Evolutionary conservation across 768 basidiomycete species (phyloP), one percentile per base, ranked within the genome.

Genomic region (Pleurotus salmoneostramineus): DNA sequence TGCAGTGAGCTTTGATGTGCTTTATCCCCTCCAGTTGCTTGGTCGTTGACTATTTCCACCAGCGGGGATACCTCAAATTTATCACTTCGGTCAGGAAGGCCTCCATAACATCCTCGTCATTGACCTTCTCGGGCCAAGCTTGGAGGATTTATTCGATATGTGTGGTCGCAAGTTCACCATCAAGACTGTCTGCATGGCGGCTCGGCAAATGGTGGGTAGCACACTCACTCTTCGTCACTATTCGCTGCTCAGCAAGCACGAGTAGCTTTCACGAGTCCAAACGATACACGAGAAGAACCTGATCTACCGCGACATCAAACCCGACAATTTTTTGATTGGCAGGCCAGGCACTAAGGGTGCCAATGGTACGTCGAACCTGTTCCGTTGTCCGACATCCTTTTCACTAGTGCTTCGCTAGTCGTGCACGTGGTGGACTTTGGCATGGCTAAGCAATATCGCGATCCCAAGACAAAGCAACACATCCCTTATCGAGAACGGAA

Each of bases 221-320:
- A 12, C 14, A 10, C 31, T 42, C n/a, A n/a, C 15, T 54, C 35
- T 32, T 46, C 51, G 35, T 57, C 56, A 46, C 32, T 58, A 10
- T 35, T 57, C 33, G 57, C 46, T 59, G 36, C 47, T 54, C n/a
- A n/a, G n/a, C n/a, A 42, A 49, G 27, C 32, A 32, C 57, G 21
- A 48, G 17, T 56, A 98, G 96, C 79, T 99, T 59, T 85, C 92
- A 50, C 87, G 97, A 65, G 95, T 97, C 15, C 96, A 98, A 73
- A 96, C 91, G 14, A 98, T 99, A 54, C 97, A 99, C 73, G 96
- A 98, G 74, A 98, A 98, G 83, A 98, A 97, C 74, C 85, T 99
- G 66, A 98, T 99, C 66, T 98, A 99, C 72, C 91, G 97, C 56
- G 97, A 99, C 71, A 98, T 99, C 78, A 99, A 99, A 73, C 97